Percentiles rank a stretch among this genome's conserved stretches.
Evolutionary conservation across 2,329 filamentous ascomycete genomes (phyloP).

Genomic region (Aspergillus puulaauensis): DNA sequence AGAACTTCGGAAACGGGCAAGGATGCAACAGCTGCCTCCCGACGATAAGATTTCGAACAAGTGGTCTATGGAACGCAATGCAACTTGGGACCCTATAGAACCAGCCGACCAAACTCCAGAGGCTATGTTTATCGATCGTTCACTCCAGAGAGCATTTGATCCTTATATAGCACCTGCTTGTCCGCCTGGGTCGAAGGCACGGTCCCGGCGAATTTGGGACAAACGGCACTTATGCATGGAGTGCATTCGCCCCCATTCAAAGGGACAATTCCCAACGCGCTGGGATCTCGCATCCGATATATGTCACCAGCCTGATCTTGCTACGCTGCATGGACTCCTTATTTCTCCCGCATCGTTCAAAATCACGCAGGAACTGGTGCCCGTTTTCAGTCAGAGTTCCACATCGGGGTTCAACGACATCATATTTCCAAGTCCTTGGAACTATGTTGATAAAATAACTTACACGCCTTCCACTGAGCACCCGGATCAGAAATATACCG

Average conservation of each 20-base stretch:
- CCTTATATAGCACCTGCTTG: conserved; percentile 56
- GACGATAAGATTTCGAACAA: conserved; percentile 22
- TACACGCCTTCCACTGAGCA: conserved; percentile 52
- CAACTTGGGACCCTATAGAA: conserved; percentile 39
- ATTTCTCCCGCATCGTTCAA: conserved; percentile 63
- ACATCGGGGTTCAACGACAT: conserved; percentile 74
- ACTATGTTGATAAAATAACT: conserved; percentile 58
- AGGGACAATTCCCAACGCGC: conserved; percentile 64
- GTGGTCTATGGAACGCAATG: conserved; percentile 40
- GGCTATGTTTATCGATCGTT: conserved; percentile 41
- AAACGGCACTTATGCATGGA: conserved; percentile 62
- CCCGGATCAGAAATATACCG: conserved; percentile 56
- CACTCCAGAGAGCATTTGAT: conserved; percentile 42
- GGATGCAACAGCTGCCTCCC: conserved; percentile 15
- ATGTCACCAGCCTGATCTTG: conserved; percentile 76
- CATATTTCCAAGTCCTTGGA: conserved; percentile 66
- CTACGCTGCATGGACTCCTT: conserved; percentile 71
- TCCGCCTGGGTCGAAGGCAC: conserved; percentile 59
- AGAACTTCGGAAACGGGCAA: conserved; percentile 32
- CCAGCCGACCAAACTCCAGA: conserved; percentile 32
- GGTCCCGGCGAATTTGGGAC: conserved; percentile 63
- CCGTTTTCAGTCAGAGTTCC: conserved; percentile 75
- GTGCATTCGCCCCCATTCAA: conserved; percentile 65
- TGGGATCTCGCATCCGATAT: conserved; percentile 66
- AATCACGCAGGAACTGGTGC: conserved; percentile 64